These are phyloP conservation scores for Lipomyces yamadae DNA, from an alignment of 805 yeast species.

Conservation along the genomic window DNA sequence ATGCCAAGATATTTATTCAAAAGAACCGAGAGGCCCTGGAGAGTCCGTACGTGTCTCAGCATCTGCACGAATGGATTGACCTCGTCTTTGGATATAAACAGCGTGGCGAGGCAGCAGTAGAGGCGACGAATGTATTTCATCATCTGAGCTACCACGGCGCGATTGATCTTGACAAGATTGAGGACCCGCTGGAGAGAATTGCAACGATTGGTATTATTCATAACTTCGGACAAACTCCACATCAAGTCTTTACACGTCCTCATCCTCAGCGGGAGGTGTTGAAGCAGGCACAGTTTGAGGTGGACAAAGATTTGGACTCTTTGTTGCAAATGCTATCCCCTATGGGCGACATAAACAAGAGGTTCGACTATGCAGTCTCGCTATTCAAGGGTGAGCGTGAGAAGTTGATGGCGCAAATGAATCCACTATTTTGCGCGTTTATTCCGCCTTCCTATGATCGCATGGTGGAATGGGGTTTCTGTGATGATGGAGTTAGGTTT, in stretches of 20 bases:
- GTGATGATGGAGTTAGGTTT: slow-evolving; percentile 39
- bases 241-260: slow-evolving; percentile 68
- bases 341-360: slow-evolving; percentile 20
- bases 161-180: slow-evolving; percentile 71
- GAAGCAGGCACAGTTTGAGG: slow-evolving; percentile 26
- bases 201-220: slow-evolving; percentile 86
- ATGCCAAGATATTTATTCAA: slow-evolving; percentile 71
- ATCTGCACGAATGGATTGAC: slow-evolving; percentile 84
- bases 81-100: slow-evolving; percentile 82
- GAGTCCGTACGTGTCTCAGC: slow-evolving; percentile 75
- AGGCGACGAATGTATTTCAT: slow-evolving; percentile 76
- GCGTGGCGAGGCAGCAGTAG: slow-evolving; percentile 69
- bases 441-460: slow-evolving; percentile 34
- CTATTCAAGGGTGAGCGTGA: slow-evolving; percentile 31
- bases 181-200: slow-evolving; percentile 71
- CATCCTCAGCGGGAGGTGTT: slow-evolving; percentile 60
- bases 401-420: slow-evolving; percentile 24
- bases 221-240: slow-evolving; percentile 90
- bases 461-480: slow-evolving; percentile 39
- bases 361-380: slow-evolving; percentile 19
- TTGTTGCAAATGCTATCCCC: slow-evolving; percentile 32
- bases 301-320: slow-evolving; percentile 23
- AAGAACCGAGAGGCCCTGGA: slow-evolving; percentile 85
- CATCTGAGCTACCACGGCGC: slow-evolving; percentile 85
- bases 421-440: slow-evolving; percentile 32